These are phyloP conservation scores for Cymbomonas tetramitiformis DNA, from an alignment of 139 green algal genomes.

Conservation along the genomic window DNA sequence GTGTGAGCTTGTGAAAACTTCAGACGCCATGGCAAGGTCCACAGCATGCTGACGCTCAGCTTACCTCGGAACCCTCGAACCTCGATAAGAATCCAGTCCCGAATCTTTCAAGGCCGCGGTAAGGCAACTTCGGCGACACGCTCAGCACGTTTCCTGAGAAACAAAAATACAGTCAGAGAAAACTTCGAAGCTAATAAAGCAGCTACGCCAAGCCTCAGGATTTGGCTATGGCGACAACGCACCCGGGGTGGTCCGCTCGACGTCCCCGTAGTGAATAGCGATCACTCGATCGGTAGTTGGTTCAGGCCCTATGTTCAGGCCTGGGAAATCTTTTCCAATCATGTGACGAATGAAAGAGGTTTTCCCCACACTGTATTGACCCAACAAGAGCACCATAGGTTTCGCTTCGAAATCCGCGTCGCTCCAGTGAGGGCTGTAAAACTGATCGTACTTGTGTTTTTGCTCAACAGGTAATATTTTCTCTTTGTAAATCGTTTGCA, in stretches of 20 bases:
- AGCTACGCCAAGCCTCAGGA: no score
- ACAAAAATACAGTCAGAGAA: no score
- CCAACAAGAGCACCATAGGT: conserved; percentile 84
- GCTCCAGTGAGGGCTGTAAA: conserved; percentile 66
- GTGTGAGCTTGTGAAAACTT: no score
- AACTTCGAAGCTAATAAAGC: no score
- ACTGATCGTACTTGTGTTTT: conserved; percentile 77
- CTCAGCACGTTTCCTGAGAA: conserved; percentile 86
- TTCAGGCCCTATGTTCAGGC: conserved; percentile 84
- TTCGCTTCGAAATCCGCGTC: conserved; percentile 90
- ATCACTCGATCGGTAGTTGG: conserved; percentile 95
- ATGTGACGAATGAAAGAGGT: conserved; percentile 94
- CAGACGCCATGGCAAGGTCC: no score
- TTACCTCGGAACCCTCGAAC: conserved; percentile 71
- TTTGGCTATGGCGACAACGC: no score
- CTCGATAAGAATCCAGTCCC: conserved; percentile 68
- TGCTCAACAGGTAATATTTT: conserved; percentile 81
- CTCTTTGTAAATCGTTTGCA: conserved; percentile 80
- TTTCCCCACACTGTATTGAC: conserved; percentile 93
- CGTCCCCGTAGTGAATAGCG: conserved; percentile 59
- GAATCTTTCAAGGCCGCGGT: conserved; percentile 26
- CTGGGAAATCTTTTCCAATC: conserved; percentile 76
- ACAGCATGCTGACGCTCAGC: no score
- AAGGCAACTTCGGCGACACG: conserved; percentile 79
- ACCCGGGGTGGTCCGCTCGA: conserved; percentile 69